Conservation (phyloP, 345 rosid genomes). For the Cardiospermum halicacabum region DNA sequence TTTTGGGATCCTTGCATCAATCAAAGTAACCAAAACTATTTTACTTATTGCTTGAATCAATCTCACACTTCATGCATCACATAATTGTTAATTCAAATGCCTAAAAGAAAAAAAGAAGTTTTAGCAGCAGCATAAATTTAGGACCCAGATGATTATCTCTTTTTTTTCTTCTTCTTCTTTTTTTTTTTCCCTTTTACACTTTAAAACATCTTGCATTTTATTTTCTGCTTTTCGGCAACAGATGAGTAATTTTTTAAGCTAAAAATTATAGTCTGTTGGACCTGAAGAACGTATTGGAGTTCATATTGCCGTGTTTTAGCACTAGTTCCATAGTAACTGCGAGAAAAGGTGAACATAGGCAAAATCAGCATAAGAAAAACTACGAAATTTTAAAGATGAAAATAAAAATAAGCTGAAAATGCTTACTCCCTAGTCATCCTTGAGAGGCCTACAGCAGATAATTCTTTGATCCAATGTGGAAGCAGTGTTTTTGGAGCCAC, state of each 20-base stretch:
- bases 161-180: too few relatives aligned
- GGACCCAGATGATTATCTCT: background rate
- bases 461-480: constrained; percentile 94
- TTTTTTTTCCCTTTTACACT: too few relatives aligned
- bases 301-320: constrained; percentile 80
- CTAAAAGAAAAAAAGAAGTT: background rate
- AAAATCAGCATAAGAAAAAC: background rate
- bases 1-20: background rate
- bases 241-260: background rate
- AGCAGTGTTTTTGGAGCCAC: constrained; percentile 97
- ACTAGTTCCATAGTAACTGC: constrained; percentile 76
- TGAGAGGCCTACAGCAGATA: constrained; percentile 82
- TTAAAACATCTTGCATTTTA: background rate
- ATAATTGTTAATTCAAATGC: background rate
- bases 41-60: background rate
- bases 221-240: background rate
- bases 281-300: constrained; percentile 84
- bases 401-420: constrained; percentile 14
- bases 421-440: constrained; percentile 78
- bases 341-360: constrained; percentile 5
- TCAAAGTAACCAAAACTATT: background rate
- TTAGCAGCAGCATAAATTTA: background rate
- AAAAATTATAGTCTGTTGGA: constrained; percentile 21
- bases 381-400: constrained; percentile 9
- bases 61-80: background rate